A percentile compares a stretch with the other conserved stretches of the same genome.
Evolutionary conservation across 1,284 basidiomycete species (phyloP).

Genomic region (Retiboletus flavoniger): DNA sequence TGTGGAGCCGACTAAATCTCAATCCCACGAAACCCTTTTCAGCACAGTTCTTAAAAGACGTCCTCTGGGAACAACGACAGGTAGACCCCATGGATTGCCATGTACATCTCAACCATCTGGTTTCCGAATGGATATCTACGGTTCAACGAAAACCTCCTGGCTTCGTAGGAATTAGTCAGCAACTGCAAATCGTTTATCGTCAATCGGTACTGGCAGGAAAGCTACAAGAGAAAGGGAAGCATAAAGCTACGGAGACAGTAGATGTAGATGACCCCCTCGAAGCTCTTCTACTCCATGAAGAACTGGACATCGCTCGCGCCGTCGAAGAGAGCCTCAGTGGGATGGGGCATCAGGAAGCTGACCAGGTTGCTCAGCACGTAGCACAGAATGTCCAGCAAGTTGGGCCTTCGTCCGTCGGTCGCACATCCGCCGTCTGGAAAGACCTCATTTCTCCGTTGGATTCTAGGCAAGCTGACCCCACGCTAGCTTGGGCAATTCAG

Average conservation of each 20-base stretch:
- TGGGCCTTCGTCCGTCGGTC: conserved; percentile 4
- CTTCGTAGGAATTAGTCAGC: conserved; percentile 24
- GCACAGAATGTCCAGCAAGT: conserved; percentile 13
- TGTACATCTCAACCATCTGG: conserved; percentile 34
- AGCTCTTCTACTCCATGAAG: conserved; percentile 34
- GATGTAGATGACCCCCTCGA: conserved; percentile 22
- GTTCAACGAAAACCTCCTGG: conserved; percentile 20
- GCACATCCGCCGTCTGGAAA: conserved; percentile 11
- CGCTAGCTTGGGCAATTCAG: conserved; percentile 24
- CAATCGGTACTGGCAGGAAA: conserved; percentile 9
- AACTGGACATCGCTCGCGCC: conserved; percentile 61
- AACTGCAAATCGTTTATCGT: conserved; percentile 32
- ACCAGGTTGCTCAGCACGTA: conserved; percentile 10
- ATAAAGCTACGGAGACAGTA: conserved; percentile 2
- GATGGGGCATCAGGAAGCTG: conserved; percentile 31
- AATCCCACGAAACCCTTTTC: conserved; percentile 53
- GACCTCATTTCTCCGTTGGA: conserved; percentile 11
- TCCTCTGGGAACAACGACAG: conserved; percentile 41
- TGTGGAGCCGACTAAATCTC: conserved; percentile 57
- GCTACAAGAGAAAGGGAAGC: conserved; percentile 3
- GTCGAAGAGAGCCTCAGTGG: conserved; percentile 66
- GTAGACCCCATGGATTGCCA: conserved; percentile 23
- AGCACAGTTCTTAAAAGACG: conserved; percentile 51
- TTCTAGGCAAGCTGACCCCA: conserved; percentile 6
- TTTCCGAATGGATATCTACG: conserved; percentile 31